phyloP scores from a whole-genome alignment of 1,284 basidiomycete genomes.

The Peniophora sp. region DNA sequence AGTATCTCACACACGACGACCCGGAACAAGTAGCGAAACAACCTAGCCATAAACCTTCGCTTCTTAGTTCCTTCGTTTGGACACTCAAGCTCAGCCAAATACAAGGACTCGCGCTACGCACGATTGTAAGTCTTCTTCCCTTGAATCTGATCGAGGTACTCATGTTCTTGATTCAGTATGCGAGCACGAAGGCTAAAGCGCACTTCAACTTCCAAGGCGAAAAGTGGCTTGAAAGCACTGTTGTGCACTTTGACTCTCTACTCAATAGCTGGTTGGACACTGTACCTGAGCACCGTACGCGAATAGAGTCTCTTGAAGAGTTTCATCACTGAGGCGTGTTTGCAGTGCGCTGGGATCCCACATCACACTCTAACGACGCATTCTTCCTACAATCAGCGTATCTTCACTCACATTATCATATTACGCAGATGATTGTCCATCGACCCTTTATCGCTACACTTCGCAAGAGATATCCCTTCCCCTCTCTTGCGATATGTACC shows the following conservation, averaged over 20 bases:
- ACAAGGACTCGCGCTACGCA: slow-evolving; percentile 35
- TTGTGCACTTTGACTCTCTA: slow-evolving; percentile 48
- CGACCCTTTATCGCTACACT: slow-evolving; percentile 51
- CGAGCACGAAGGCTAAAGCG: slow-evolving; percentile 43
- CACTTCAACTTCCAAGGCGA: slow-evolving; percentile 36
- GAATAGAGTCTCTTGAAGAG: slow-evolving; percentile 8
- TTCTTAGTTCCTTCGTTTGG: slow-evolving; percentile 31
- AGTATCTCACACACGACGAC: slow-evolving; percentile 31
- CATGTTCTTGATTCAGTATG: slow-evolving; percentile 31
- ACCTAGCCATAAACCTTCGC: slow-evolving; percentile 26
- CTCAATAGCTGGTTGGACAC: slow-evolving; percentile 55
- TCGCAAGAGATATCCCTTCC: slow-evolving; percentile 31
- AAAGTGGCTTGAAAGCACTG: slow-evolving; percentile 41
- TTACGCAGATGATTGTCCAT: slow-evolving; percentile 49
- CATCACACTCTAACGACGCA: slow-evolving; percentile 30
- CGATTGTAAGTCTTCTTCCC: slow-evolving; percentile 24
- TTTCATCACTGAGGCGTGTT: not conserved
- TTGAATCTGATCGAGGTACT: not conserved
- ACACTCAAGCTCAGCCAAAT: slow-evolving; percentile 38
- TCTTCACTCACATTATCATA: slow-evolving; percentile 48
- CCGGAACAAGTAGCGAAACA: slow-evolving; percentile 21
- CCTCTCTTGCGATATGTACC: slow-evolving; percentile 54
- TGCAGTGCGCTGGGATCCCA: slow-evolving; percentile 47
- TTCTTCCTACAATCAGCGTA: slow-evolving; percentile 47
- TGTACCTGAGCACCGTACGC: slow-evolving; percentile 36